These are phyloP conservation scores for Thermomucor indicae-seudaticae DNA, from an alignment of 371 early-diverging fungal species.

Conservation along the genomic window DNA sequence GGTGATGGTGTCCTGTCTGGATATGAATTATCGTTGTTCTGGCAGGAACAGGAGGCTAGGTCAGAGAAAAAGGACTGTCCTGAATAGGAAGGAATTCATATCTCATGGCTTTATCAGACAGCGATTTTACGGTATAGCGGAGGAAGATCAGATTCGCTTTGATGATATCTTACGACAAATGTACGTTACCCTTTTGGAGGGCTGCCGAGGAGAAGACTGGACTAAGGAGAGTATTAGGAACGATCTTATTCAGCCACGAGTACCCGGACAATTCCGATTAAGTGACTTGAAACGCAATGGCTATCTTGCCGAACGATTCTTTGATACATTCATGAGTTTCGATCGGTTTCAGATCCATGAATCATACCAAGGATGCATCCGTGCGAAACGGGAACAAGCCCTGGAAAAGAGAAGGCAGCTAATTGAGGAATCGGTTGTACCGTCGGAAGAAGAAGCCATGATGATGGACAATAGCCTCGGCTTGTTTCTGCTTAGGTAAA, in stretches of 20 bases:
- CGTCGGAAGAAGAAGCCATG: conserved; percentile 3
- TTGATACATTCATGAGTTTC: conserved; percentile 45
- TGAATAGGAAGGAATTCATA: neutral
- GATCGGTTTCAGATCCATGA: conserved; percentile 45
- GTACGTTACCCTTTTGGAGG: conserved; percentile 9
- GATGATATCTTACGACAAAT: conserved; percentile 46
- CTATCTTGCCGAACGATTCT: conserved; percentile 42
- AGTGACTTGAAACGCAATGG: conserved; percentile 39
- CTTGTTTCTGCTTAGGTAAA: conserved; percentile 20
- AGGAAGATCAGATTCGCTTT: conserved; percentile 32
- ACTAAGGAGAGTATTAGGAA: conserved; percentile 19
- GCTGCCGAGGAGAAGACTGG: neutral
- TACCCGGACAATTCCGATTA: conserved; percentile 32
- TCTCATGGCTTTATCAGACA: conserved; percentile 12
- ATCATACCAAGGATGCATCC: conserved; percentile 29
- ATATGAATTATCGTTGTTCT: conserved; percentile 84
- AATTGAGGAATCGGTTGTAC: neutral
- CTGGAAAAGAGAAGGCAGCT: conserved; percentile 4
- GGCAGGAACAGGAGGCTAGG: conserved; percentile 70
- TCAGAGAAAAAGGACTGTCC: neutral
- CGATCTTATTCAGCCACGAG: conserved; percentile 39
- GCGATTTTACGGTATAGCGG: conserved; percentile 15
- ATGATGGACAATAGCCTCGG: conserved; percentile 15
- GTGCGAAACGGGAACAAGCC: conserved; percentile 27
- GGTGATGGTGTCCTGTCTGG: conserved; percentile 82